Evolutionary conservation across 768 basidiomycete genomes (phyloP).

Genomic region (Nidularia sp.): DNA sequence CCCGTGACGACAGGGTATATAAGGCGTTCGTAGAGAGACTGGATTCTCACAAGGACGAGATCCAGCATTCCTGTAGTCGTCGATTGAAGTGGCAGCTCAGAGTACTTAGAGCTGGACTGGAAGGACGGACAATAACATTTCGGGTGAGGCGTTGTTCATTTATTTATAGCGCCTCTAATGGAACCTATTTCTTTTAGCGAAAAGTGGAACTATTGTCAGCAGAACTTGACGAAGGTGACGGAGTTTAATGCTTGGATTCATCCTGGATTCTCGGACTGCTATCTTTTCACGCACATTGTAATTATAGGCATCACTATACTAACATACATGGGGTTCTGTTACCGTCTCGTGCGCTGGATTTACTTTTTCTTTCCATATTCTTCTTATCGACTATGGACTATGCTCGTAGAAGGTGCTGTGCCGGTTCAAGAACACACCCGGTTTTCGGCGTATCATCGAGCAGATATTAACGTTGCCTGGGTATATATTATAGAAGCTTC

Average conservation of each 20-base stretch:
- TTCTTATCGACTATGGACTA: too few relatives aligned
- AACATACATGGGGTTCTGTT: too few relatives aligned
- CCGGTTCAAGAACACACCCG: constrained; percentile 57
- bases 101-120: constrained; percentile 57
- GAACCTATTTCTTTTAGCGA: constrained; percentile 28
- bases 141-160: constrained; percentile 39
- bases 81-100: constrained; percentile 71
- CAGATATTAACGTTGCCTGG: constrained; percentile 39
- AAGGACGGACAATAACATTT: constrained; percentile 63
- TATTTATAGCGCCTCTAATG: not conserved
- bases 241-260: constrained; percentile 19
- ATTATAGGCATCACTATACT: too few relatives aligned
- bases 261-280: too few relatives aligned
- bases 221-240: constrained; percentile 64
- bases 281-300: too few relatives aligned
- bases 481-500: not conserved
- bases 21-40: constrained; percentile 57
- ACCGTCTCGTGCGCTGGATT: too few relatives aligned
- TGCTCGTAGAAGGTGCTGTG: constrained; percentile 80
- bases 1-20: constrained; percentile 86
- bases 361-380: too few relatives aligned
- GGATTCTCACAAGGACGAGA: constrained; percentile 37
- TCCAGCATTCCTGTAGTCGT: constrained; percentile 44
- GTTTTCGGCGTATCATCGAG: constrained; percentile 75
- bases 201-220: constrained; percentile 60